These are phyloP conservation scores for Wallacemonas rigidus DNA, from an alignment of 208 protist genomes.

Conservation along the genomic window DNA sequence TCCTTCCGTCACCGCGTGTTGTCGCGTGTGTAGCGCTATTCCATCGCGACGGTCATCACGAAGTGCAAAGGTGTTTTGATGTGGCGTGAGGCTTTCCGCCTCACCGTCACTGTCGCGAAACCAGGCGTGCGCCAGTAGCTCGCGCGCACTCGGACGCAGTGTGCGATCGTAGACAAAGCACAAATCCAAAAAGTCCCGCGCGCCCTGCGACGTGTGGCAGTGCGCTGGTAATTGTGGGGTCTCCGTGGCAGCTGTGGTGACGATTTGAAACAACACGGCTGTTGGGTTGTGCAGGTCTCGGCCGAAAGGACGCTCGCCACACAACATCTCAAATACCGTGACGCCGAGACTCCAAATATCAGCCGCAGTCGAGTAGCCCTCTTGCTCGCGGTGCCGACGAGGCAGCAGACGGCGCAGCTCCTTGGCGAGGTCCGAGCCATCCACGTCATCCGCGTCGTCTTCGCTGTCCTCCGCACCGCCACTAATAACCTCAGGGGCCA, in stretches of 20 bases:
- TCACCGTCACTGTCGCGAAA: conserved; percentile 19
- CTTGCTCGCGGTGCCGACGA: conserved; percentile 9
- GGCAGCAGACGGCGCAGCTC: conserved; percentile 11
- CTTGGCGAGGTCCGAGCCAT: conserved; percentile 13
- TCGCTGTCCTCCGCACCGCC: conserved; percentile 47
- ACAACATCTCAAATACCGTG: conserved; percentile 87
- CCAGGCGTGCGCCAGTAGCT: conserved; percentile 76
- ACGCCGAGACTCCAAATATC: conserved; percentile 89
- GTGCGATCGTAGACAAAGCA: conserved; percentile 74
- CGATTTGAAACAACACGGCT: conserved; percentile 74
- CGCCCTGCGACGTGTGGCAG: conserved; percentile 30
- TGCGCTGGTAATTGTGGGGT: conserved; percentile 53
- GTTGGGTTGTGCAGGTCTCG: conserved; percentile 53
- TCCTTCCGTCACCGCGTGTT: not conserved
- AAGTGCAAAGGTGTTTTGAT: no score
- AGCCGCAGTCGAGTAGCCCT: conserved; percentile 72
- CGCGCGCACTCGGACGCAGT: conserved; percentile 56
- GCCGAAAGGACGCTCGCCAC: conserved; percentile 72
- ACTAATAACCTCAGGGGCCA: conserved; percentile 91
- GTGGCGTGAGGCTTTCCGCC: no score
- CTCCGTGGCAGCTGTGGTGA: conserved; percentile 34
- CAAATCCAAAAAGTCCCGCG: conserved; percentile 71
- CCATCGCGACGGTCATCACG: no score
- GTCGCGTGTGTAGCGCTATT: not conserved
- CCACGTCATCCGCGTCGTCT: conserved; percentile 3